A percentile compares a stretch with the other conserved stretches of the same genome.
Evolutionary conservation across 345 rosid genomes (phyloP).

Genomic region (Excoecaria agallocha): DNA sequence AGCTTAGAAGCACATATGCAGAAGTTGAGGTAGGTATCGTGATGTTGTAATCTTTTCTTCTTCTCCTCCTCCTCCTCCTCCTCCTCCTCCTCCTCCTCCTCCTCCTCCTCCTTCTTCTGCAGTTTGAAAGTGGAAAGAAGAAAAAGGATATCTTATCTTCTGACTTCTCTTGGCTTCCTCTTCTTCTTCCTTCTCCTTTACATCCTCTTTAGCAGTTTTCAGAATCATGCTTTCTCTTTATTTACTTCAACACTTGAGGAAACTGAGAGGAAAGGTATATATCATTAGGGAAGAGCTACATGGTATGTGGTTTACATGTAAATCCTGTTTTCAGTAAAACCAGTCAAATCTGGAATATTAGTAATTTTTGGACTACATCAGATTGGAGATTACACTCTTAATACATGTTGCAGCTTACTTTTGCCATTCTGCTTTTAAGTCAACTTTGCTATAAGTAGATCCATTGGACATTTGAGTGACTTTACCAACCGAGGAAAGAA

Average conservation of each 20-base stretch:
- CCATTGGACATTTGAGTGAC: background rate
- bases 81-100: too few relatives aligned
- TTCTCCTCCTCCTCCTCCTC: background rate
- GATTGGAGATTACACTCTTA: background rate
- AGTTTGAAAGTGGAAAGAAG: background rate
- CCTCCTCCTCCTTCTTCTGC: background rate
- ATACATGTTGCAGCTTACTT: background rate
- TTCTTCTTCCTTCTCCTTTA: too few relatives aligned
- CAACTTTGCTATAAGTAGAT: background rate
- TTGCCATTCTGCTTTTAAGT: background rate
- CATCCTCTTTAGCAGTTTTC: too few relatives aligned
- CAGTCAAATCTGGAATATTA: background rate
- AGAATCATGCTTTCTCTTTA: too few relatives aligned
- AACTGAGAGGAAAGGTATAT: too few relatives aligned
- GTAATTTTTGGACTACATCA: background rate
- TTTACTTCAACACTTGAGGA: too few relatives aligned
- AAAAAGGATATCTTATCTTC: background rate
- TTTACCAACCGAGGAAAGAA: background rate
- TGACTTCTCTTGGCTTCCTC: too few relatives aligned
- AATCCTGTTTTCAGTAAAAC: background rate
- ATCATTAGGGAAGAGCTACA: too few relatives aligned
- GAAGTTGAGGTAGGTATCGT: slow-evolving; percentile 65
- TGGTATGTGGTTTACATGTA: background rate
- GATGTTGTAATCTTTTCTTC: background rate
- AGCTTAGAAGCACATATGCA: slow-evolving; percentile 77